These are phyloP conservation scores for Penicillium oxalicum DNA, from an alignment of 2,329 filamentous ascomycete genomes.

Conservation along the genomic window DNA sequence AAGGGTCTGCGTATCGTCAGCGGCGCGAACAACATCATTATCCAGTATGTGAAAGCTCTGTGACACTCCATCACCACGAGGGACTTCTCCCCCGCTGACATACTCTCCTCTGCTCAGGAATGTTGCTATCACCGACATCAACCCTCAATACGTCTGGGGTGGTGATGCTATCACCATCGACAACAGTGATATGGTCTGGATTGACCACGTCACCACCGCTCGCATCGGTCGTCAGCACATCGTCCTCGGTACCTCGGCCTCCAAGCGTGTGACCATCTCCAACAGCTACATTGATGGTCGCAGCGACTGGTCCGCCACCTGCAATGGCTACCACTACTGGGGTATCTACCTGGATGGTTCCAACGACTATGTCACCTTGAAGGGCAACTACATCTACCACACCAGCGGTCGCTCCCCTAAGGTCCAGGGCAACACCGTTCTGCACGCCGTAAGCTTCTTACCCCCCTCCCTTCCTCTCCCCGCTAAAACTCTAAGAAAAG, in stretches of 20 bases:
- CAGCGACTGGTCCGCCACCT: slow-evolving; percentile 51
- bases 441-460: slow-evolving; percentile 43
- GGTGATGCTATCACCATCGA: slow-evolving; percentile 54
- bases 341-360: slow-evolving; percentile 53
- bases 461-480: neutral
- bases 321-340: slow-evolving; percentile 58
- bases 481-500: too few relatives aligned
- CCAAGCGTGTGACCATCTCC: slow-evolving; percentile 54
- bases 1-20: slow-evolving; percentile 50
- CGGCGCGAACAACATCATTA: slow-evolving; percentile 52
- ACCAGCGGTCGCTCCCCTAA: slow-evolving; percentile 54
- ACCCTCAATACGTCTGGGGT: slow-evolving; percentile 56
- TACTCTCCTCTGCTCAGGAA: slow-evolving; percentile 28
- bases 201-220: slow-evolving; percentile 51
- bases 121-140: slow-evolving; percentile 51
- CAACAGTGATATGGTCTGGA: slow-evolving; percentile 41
- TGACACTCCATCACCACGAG: too few relatives aligned
- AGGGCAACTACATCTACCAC: slow-evolving; percentile 57
- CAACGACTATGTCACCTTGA: slow-evolving; percentile 52
- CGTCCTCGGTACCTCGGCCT: slow-evolving; percentile 50
- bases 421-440: slow-evolving; percentile 50
- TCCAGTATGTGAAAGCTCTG: slow-evolving; percentile 35
- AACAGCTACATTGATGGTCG: slow-evolving; percentile 56
- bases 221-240: slow-evolving; percentile 57
- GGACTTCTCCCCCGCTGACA: neutral